Percentiles rank a stretch among this genome's conserved stretches.
These are phyloP conservation scores for Daldinia childiae DNA, from an alignment of 495 filamentous ascomycete species.

Conservation along the genomic window DNA sequence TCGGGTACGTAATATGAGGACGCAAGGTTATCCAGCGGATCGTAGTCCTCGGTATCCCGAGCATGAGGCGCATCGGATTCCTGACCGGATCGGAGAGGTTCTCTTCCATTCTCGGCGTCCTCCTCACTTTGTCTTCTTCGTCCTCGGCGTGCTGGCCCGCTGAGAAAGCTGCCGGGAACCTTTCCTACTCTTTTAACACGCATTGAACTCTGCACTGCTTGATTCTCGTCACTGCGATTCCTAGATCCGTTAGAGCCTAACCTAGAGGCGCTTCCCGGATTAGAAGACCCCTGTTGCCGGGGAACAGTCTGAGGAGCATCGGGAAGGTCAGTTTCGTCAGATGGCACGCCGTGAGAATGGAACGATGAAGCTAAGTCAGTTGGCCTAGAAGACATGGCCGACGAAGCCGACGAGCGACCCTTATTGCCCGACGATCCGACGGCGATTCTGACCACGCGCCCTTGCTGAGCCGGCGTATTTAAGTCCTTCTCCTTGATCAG, in stretches of 20 bases:
- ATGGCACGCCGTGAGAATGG: slow-evolving; percentile 33
- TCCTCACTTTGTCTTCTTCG: slow-evolving; percentile 80
- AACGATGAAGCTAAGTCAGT: slow-evolving; percentile 44
- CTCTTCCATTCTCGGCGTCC: slow-evolving; percentile 59
- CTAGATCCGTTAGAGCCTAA: slow-evolving; percentile 58
- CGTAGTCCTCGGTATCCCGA: slow-evolving; percentile 32
- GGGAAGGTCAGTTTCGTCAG: slow-evolving; percentile 49
- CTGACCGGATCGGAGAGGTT: slow-evolving; percentile 46
- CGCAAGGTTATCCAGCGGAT: slow-evolving; percentile 44
- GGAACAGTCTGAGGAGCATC: slow-evolving; percentile 56
- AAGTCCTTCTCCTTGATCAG: slow-evolving; percentile 58
- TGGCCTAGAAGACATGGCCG: slow-evolving; percentile 50
- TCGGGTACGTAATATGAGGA: slow-evolving; percentile 54
- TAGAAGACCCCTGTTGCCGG: slow-evolving; percentile 45
- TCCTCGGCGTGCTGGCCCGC: slow-evolving; percentile 76
- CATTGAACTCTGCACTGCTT: slow-evolving; percentile 71
- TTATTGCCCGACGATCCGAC: slow-evolving; percentile 55
- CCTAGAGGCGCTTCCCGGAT: slow-evolving; percentile 60
- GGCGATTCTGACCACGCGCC: slow-evolving; percentile 70
- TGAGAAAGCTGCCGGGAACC: slow-evolving; percentile 75
- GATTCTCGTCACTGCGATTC: slow-evolving; percentile 64
- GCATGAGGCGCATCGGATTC: slow-evolving; percentile 51
- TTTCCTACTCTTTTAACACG: slow-evolving; percentile 78
- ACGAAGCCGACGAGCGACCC: slow-evolving; percentile 52
- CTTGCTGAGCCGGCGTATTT: slow-evolving; percentile 72